Percentiles rank a stretch among this genome's conserved stretches.
Evolutionary conservation across 169 alveolate genomes (phyloP).

Genomic region (Eimeria sp.): DNA sequence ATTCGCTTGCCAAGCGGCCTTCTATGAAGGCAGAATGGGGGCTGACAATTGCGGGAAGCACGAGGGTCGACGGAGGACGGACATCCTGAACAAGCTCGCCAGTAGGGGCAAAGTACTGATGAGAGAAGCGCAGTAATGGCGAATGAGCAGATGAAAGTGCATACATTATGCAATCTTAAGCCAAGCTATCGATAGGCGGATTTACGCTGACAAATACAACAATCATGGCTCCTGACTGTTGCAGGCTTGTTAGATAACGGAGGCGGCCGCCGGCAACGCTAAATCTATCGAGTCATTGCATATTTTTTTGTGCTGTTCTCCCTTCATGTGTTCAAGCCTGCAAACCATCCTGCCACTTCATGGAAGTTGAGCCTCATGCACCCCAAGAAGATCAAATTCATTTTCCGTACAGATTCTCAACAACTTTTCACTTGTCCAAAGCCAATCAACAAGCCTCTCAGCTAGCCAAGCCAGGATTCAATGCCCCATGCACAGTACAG

Average conservation of each 20-base stretch:
- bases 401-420: too few relatives aligned
- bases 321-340: too few relatives aligned
- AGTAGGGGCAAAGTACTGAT: not conserved
- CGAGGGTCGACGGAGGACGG: not conserved
- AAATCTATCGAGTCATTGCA: too few relatives aligned
- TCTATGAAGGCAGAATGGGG: not conserved
- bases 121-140: not conserved
- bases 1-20: not conserved
- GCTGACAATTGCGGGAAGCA: not conserved
- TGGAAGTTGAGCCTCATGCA: too few relatives aligned
- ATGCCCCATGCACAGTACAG: too few relatives aligned
- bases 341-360: too few relatives aligned
- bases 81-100: not conserved
- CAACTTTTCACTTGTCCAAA: too few relatives aligned
- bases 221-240: not conserved
- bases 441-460: too few relatives aligned
- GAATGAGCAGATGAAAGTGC: not conserved
- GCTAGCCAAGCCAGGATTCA: too few relatives aligned
- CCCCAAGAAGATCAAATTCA: too few relatives aligned
- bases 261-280: not conserved
- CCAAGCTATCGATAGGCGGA: not conserved
- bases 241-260: not conserved
- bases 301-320: too few relatives aligned
- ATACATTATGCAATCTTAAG: not conserved
- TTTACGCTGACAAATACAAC: not conserved